These are phyloP conservation scores for Cytospora chrysosperma DNA, from an alignment of 2,329 filamentous ascomycete genomes.

Conservation along the genomic window DNA sequence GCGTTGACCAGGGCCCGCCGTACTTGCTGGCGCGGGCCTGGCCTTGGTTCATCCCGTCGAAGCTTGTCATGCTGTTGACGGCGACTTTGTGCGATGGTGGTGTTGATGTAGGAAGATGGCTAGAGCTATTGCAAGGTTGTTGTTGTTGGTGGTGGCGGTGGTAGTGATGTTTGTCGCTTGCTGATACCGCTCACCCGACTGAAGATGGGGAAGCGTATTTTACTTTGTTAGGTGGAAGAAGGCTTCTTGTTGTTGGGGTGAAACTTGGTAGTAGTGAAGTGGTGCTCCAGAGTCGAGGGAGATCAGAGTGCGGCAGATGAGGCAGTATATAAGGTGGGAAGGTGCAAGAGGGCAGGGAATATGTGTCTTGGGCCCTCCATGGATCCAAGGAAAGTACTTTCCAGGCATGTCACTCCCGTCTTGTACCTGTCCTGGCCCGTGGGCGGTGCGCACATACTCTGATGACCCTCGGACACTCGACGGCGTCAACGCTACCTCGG, in stretches of 20 bases:
- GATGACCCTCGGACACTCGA: not conserved
- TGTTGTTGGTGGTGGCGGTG: not conserved
- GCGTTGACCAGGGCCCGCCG: constrained; percentile 1
- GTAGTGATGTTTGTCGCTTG: not conserved
- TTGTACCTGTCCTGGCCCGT: not conserved
- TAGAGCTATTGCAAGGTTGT: not conserved
- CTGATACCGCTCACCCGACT: not conserved
- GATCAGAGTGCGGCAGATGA: not conserved
- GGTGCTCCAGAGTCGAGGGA: constrained; percentile 12
- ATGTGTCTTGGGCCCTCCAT: constrained; percentile 1
- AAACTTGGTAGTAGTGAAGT: constrained; percentile 2
- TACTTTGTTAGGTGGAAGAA: not conserved
- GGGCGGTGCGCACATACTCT: not conserved
- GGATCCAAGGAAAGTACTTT: not conserved
- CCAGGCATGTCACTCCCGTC: not conserved
- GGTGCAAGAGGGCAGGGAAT: constrained; percentile 6
- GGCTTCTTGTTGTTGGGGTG: not conserved
- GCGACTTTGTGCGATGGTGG: not conserved
- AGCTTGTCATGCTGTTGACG: not conserved
- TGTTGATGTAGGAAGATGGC: not conserved
- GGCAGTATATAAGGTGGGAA: not conserved
- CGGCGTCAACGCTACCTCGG: not conserved
- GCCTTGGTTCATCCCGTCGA: not conserved
- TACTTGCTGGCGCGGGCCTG: constrained; percentile 3
- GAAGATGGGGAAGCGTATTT: not conserved